Conservation (phyloP, 106 monocot species). For the Dioscorea alata region DNA sequence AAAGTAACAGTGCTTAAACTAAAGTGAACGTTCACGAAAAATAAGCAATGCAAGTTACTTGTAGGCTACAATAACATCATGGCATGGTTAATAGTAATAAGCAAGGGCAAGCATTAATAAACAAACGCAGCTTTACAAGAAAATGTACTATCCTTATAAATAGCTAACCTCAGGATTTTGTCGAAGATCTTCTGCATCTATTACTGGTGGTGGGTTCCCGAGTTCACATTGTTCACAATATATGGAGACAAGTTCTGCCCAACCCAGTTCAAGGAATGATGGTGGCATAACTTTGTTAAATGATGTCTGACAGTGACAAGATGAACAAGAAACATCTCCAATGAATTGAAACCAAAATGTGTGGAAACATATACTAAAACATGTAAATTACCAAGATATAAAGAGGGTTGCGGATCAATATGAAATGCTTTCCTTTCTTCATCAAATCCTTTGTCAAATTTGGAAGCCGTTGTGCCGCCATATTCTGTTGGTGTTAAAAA, state of each 20-base stretch:
- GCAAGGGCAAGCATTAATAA: neutral
- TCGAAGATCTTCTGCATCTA: slow-evolving; percentile 86
- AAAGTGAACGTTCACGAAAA: no score
- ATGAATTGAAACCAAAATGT: neutral
- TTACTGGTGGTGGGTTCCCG: slow-evolving; percentile 76
- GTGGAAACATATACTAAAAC: neutral
- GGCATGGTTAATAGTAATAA: neutral
- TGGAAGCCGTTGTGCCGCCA: slow-evolving; percentile 70
- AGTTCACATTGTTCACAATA: slow-evolving; percentile 76
- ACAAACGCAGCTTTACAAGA: neutral
- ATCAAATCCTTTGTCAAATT: slow-evolving; percentile 67
- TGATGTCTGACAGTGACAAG: slow-evolving; percentile 50
- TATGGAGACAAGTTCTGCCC: slow-evolving; percentile 63
- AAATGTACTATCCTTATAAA: neutral
- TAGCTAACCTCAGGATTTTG: slow-evolving; percentile 66
- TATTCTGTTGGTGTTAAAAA: slow-evolving; percentile 41
- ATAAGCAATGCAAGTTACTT: no score
- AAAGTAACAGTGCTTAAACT: no score
- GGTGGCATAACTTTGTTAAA: slow-evolving; percentile 63
- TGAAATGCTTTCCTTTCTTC: slow-evolving; percentile 97
- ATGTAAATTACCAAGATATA: slow-evolving; percentile 59
- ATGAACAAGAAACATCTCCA: neutral
- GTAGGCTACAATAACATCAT: no score
- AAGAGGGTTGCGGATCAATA: slow-evolving; percentile 90
- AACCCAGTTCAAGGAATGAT: slow-evolving; percentile 82